Evolutionary conservation across 768 basidiomycete species (phyloP), one percentile per base, ranked within the genome.

Genomic region (Tylopilus plumbeoviolaceoides): DNA sequence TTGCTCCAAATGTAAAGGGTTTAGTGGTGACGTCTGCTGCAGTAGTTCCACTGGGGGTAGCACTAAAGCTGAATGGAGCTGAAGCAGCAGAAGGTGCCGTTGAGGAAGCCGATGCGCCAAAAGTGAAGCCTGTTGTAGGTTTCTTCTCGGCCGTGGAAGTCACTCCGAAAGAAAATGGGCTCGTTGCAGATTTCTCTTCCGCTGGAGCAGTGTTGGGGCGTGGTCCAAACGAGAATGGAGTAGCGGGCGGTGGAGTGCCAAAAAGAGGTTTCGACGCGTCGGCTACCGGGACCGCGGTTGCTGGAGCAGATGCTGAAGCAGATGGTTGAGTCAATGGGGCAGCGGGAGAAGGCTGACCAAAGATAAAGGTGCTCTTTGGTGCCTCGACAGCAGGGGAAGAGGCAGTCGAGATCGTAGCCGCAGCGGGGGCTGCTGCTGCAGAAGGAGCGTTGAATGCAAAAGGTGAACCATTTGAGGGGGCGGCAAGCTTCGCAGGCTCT

Each of bases 1-100:
- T 51, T 30, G 71, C 56, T 31, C 81, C 82, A 53, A 88, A 87
- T 14, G 72, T 39, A 55, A 87, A 86, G 11, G 78, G 65, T 58
- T 82, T 82, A 48, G 64, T 74, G 7, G 79, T 72, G 9, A 72
- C 72, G 55, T 78, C 75, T n/a, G 75, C 63, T 3, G 68, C 66
- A 21, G 65, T 62, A n/a, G 66, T 67, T 49, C 62, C 65, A 23
- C 63, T 65, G 21, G 70, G 63, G 42, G 78, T 63, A 35, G 68
- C 63, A 44, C 77, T 75, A 56, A 87, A 87, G 9, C 75, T 69
- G 60, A 84, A 84, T 7, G 55, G 48, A 18, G 57, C 42, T 5
- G 73, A 46, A 15, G 72, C 54, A 14, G 72, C 47, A 45, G 73
- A 53, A 1, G 73, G 55, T 27, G 72, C 57, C 7, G 73, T 57